These are phyloP conservation scores for Astrothelium macrocarpum DNA, from an alignment of 495 filamentous ascomycete species.

Conservation along the genomic window DNA sequence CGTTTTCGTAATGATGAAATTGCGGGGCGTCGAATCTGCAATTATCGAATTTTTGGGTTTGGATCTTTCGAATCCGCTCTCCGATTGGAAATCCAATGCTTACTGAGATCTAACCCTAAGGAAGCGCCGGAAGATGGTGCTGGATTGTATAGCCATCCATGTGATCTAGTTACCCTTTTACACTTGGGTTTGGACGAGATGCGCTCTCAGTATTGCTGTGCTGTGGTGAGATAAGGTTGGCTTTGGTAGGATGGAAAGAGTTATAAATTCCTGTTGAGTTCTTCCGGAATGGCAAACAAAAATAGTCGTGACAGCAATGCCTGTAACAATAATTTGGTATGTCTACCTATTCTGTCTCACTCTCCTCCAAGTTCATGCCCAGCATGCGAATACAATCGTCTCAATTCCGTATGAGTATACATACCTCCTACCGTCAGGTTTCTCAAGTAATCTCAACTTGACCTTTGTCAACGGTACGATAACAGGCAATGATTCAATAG, in stretches of 20 bases:
- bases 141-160: too few species aligned
- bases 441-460: background rate
- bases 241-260: too few species aligned
- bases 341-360: background rate
- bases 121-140: too few species aligned
- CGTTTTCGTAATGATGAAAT: background rate
- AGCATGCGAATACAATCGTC: background rate
- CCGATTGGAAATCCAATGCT: background rate
- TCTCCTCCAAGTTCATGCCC: background rate
- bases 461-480: conserved; percentile 9
- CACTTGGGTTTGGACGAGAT: too few species aligned
- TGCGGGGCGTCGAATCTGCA: background rate
- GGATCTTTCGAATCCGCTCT: background rate
- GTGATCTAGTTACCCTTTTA: too few species aligned
- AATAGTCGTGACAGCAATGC: too few species aligned
- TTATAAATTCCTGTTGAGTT: too few species aligned
- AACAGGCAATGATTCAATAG: background rate
- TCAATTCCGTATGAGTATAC: conserved; percentile 8
- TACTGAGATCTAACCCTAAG: too few species aligned
- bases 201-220: too few species aligned
- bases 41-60: background rate
- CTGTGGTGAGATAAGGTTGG: too few species aligned
- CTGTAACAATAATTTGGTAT: background rate
- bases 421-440: conserved; percentile 7
- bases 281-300: too few species aligned